phyloP scores from a whole-genome alignment of 2,329 filamentous ascomycete species.

The Penicillium sp. region DNA sequence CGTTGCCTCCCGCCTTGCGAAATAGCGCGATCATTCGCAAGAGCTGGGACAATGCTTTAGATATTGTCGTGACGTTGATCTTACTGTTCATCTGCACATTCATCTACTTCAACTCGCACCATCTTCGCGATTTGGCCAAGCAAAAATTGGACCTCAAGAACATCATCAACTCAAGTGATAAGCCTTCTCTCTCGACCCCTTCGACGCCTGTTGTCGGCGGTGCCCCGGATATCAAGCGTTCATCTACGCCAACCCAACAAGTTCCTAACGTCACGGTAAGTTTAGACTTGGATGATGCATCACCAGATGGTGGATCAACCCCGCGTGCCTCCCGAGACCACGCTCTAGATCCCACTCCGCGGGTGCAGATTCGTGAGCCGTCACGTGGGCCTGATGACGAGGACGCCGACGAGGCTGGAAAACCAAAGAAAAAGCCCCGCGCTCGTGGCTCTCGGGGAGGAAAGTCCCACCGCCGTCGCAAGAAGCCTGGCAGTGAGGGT shows the following conservation, averaged over 20 bases:
- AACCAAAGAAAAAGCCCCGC: conserved; percentile 67
- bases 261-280: conserved; percentile 35
- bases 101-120: conserved; percentile 45
- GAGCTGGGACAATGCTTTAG: conserved; percentile 47
- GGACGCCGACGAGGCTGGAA: conserved; percentile 38
- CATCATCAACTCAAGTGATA: conserved; percentile 43
- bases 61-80: conserved; percentile 46
- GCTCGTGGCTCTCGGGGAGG: conserved; percentile 68
- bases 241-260: conserved; percentile 24
- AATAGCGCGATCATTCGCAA: conserved; percentile 48
- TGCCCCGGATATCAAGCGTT: conserved; percentile 28
- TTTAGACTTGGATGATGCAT: conserved; percentile 26
- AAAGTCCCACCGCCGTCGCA: conserved; percentile 59
- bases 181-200: conserved; percentile 39
- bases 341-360: conserved; percentile 30
- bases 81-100: conserved; percentile 43
- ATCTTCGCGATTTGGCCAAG: conserved; percentile 43
- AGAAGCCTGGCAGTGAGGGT: conserved; percentile 54
- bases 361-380: conserved; percentile 44
- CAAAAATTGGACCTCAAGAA: conserved; percentile 49
- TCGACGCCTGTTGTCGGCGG: conserved; percentile 38
- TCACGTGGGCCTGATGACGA: conserved; percentile 36
- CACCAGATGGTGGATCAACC: conserved; percentile 28
- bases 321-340: conserved; percentile 30
- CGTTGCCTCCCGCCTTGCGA: conserved; percentile 41